Conservation (phyloP, 148 eudicot species). For the Chenopodium suecicum region DNA sequence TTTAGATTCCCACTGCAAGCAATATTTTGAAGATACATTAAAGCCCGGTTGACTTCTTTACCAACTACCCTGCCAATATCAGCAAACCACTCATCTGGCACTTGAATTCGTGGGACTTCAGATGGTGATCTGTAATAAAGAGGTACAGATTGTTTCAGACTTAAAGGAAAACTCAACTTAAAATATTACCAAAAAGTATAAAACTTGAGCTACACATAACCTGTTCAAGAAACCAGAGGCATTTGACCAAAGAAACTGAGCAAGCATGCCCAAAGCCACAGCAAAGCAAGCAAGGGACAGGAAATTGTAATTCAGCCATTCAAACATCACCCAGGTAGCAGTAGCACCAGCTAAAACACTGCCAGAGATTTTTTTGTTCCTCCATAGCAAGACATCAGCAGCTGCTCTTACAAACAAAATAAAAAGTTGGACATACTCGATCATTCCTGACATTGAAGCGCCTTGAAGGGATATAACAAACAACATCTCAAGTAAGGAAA, state of each 20-base stretch:
- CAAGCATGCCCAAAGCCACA: constrained; percentile 54
- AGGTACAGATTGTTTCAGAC: neutral
- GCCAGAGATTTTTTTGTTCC: constrained; percentile 91
- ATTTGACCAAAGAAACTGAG: constrained; percentile 70
- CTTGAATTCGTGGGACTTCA: constrained; percentile 50
- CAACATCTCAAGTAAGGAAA: neutral
- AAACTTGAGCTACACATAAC: constrained; percentile 29
- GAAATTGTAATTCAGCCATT: constrained; percentile 82
- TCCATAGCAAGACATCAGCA: constrained; percentile 94
- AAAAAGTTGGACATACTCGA: neutral
- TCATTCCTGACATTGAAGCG: neutral
- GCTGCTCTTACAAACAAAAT: constrained; percentile 41
- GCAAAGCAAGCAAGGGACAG: constrained; percentile 57
- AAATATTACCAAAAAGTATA: neutral
- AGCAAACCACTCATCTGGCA: constrained; percentile 66
- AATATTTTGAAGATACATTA: constrained; percentile 64
- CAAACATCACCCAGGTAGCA: constrained; percentile 72
- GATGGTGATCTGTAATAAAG: constrained; percentile 47
- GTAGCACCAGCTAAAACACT: constrained; percentile 66
- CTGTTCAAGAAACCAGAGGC: constrained; percentile 65
- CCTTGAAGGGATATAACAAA: neutral
- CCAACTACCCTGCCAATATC: constrained; percentile 55
- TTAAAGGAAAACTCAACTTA: neutral
- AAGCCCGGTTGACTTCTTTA: constrained; percentile 54
- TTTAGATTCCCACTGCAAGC: constrained; percentile 64